Conservation (phyloP, 2,329 filamentous ascomycete genomes). For the Aspergillus ustus region DNA sequence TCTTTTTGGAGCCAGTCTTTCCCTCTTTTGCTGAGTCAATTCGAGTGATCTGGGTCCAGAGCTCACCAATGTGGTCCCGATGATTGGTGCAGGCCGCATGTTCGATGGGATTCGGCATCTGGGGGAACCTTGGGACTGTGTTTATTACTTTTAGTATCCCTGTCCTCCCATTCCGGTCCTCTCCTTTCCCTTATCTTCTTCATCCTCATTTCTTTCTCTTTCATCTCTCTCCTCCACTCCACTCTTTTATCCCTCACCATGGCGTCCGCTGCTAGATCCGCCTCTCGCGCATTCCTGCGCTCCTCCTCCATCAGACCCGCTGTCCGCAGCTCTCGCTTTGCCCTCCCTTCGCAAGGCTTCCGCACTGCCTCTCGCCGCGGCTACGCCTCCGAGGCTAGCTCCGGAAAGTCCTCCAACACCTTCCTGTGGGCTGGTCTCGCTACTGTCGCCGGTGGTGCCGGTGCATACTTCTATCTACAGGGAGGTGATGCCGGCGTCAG, state of each 20-base stretch:
- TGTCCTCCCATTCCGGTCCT: conserved; percentile 19
- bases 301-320: conserved; percentile 46
- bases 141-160: conserved; percentile 23
- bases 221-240: conserved; percentile 14
- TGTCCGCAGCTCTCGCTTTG: conserved; percentile 62
- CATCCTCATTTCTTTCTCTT: conserved; percentile 20
- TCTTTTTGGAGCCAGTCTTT: neutral
- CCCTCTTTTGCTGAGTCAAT: conserved; percentile 25
- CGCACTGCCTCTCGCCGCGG: conserved; percentile 75
- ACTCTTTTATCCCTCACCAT: conserved; percentile 18
- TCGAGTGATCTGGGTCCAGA: conserved; percentile 25
- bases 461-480: conserved; percentile 67
- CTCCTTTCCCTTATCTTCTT: conserved; percentile 18
- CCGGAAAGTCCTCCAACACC: conserved; percentile 56
- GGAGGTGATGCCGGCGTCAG: conserved; percentile 43
- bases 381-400: conserved; percentile 72
- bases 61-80: conserved; percentile 13
- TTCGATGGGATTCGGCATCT: conserved; percentile 16
- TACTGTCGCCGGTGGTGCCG: conserved; percentile 63
- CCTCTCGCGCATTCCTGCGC: conserved; percentile 49
- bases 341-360: conserved; percentile 66
- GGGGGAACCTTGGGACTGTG: conserved; percentile 11
- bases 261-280: conserved; percentile 43
- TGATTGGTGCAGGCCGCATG: conserved; percentile 24
- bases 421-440: conserved; percentile 64